These are phyloP conservation scores for Globisporangium spiculum DNA, from an alignment of 352 stramenopile genomes.

Conservation along the genomic window DNA sequence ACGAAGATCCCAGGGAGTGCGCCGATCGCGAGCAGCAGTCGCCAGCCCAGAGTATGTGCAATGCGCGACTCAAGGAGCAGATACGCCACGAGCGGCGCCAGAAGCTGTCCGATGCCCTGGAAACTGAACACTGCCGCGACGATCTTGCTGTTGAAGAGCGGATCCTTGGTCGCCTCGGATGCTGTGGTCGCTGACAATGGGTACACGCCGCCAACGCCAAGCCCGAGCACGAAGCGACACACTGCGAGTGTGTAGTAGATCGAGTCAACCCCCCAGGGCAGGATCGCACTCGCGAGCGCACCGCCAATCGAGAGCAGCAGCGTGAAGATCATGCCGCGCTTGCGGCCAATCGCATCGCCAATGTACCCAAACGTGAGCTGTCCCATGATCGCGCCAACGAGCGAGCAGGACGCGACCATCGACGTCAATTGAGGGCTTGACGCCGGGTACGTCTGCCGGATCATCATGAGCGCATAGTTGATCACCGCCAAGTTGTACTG, in stretches of 20 bases:
- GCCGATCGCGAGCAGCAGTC: constrained; percentile 7
- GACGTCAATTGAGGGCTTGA: constrained; percentile 56
- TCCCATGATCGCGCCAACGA: constrained; percentile 75
- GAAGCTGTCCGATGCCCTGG: constrained; percentile 15
- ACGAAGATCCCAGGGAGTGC: constrained; percentile 12
- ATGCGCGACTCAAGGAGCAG: constrained; percentile 12
- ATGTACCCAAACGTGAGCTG: constrained; percentile 83
- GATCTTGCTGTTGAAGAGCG: constrained; percentile 56
- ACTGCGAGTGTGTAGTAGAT: constrained; percentile 66
- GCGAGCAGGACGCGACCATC: constrained; percentile 62
- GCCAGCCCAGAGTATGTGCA: constrained; percentile 12
- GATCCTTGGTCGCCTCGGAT: constrained; percentile 15
- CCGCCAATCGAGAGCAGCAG: constrained; percentile 68
- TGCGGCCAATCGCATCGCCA: constrained; percentile 58
- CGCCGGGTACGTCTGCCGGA: constrained; percentile 45
- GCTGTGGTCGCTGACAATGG: constrained; percentile 74
- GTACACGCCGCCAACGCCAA: constrained; percentile 82
- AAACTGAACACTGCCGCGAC: constrained; percentile 28
- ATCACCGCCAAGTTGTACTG: constrained; percentile 21
- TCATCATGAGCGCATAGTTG: constrained; percentile 25
- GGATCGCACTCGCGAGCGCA: constrained; percentile 45
- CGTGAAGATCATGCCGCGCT: constrained; percentile 77
- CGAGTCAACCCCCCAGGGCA: constrained; percentile 49
- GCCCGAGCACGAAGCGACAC: constrained; percentile 69
- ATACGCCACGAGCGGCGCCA: constrained; percentile 11